A percentile compares a stretch with the other conserved stretches of the same genome.
These are phyloP conservation scores for Diutina neorugosa DNA, from an alignment of 1,139 yeast species.

Conservation along the genomic window DNA sequence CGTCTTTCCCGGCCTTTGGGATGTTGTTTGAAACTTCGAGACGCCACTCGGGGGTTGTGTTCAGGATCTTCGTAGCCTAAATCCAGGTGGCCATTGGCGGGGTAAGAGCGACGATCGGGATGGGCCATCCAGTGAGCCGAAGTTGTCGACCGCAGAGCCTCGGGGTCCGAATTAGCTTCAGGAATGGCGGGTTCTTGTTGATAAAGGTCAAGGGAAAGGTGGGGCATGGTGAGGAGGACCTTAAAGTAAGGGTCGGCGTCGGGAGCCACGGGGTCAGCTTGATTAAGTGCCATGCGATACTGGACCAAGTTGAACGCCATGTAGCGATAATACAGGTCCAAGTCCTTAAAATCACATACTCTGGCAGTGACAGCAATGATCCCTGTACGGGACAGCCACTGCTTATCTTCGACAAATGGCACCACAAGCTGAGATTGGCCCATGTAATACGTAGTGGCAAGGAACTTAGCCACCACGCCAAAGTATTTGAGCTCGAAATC, in stretches of 20 bases:
- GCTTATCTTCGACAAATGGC: conserved; percentile 9
- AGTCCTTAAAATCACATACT: conserved; percentile 11
- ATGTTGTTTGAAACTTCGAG: not conserved
- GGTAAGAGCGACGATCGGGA: not conserved
- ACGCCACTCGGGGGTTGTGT: not conserved
- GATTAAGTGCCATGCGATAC: not conserved
- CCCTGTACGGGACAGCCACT: conserved; percentile 5
- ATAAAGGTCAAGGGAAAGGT: not conserved
- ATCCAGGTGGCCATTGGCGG: not conserved
- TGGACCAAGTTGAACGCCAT: conserved; percentile 19
- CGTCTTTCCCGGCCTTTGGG: not conserved
- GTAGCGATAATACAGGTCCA: conserved; percentile 19
- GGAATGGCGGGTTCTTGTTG: not conserved
- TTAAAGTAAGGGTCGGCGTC: not conserved
- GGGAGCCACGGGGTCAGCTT: not conserved
- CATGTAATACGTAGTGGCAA: conserved; percentile 13
- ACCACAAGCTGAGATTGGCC: conserved; percentile 14
- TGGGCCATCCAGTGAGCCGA: not conserved
- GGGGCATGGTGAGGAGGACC: not conserved
- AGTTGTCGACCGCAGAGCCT: not conserved
- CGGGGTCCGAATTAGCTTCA: not conserved
- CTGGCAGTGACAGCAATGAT: conserved; percentile 11
- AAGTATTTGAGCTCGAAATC: conserved; percentile 8
- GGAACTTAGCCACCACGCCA: conserved; percentile 13
- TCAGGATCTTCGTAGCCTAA: not conserved